Percentiles rank a stretch among this genome's conserved stretches.
These are phyloP conservation scores for Scalesia atractyloides DNA, from an alignment of 129 eudicot genomes.

Conservation along the genomic window DNA sequence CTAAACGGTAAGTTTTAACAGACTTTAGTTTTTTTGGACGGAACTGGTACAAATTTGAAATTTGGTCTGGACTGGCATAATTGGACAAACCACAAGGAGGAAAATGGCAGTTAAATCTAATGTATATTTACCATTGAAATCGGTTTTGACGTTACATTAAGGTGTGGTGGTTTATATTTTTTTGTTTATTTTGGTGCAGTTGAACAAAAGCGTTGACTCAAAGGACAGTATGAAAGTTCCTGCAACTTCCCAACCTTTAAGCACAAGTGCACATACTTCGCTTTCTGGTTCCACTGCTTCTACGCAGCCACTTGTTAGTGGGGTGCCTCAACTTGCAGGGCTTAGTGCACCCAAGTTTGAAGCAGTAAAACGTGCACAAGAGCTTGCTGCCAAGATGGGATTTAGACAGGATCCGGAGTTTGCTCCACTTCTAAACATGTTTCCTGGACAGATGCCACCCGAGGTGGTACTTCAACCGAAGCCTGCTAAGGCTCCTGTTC, in stretches of 20 bases:
- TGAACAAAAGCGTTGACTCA: conserved; percentile 55
- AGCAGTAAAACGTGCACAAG: conserved; percentile 97
- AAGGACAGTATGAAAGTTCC: conserved; percentile 45
- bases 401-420: conserved; percentile 92
- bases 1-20: too few species aligned
- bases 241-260: conserved; percentile 37
- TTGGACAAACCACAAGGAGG: too few species aligned
- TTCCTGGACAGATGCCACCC: conserved; percentile 87
- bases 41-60: too few species aligned
- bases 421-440: conserved; percentile 91
- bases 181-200: conserved; percentile 37
- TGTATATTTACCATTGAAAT: conserved; percentile 4
- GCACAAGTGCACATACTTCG: conserved; percentile 19
- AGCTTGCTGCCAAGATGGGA: conserved; percentile 96
- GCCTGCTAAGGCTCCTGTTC: conserved; percentile 92
- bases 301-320: conserved; percentile 43
- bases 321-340: conserved; percentile 66
- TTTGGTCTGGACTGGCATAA: too few species aligned
- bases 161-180: not conserved
- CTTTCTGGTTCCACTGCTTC: conserved; percentile 42
- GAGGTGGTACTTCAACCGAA: conserved; percentile 74
- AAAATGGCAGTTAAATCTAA: too few species aligned
- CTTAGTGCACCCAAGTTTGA: conserved; percentile 78
- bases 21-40: too few species aligned
- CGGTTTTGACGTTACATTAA: not conserved